These are phyloP conservation scores for Zymoseptoria pseudotritici DNA, from an alignment of 2,329 filamentous ascomycete species.

Conservation along the genomic window DNA sequence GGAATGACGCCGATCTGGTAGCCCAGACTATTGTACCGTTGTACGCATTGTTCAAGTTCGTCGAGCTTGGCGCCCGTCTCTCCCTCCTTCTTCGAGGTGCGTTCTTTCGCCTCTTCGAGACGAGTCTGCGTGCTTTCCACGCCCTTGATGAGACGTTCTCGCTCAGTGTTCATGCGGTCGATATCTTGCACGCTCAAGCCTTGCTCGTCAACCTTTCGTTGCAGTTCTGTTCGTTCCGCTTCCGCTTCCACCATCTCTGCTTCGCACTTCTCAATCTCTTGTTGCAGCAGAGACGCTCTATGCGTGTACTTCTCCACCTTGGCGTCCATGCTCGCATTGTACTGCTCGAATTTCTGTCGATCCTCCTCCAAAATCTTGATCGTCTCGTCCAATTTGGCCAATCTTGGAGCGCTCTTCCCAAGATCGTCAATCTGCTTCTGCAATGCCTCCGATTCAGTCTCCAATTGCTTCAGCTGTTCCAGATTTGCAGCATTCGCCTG, in stretches of 20 bases:
- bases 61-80: slow-evolving; percentile 81
- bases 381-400: slow-evolving; percentile 75
- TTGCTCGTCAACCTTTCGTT: slow-evolving; percentile 81
- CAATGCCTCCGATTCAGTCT: slow-evolving; percentile 75
- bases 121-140: slow-evolving; percentile 69
- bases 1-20: slow-evolving; percentile 93
- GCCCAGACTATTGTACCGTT: slow-evolving; percentile 86
- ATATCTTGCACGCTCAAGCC: slow-evolving; percentile 98
- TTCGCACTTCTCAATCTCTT: slow-evolving; percentile 73
- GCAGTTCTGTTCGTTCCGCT: slow-evolving; percentile 69
- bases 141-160: slow-evolving; percentile 83
- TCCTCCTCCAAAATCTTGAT: slow-evolving; percentile 94
- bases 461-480: slow-evolving; percentile 74
- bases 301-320: slow-evolving; percentile 84
- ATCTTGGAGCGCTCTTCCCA: slow-evolving; percentile 76
- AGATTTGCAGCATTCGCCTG: slow-evolving; percentile 75
- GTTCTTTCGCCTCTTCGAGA: slow-evolving; percentile 77
- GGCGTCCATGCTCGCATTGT: slow-evolving; percentile 75
- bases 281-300: slow-evolving; percentile 72
- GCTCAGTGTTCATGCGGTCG: slow-evolving; percentile 94
- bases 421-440: slow-evolving; percentile 82
- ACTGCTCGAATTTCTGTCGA: slow-evolving; percentile 88
- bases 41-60: slow-evolving; percentile 82
- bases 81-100: slow-evolving; percentile 76
- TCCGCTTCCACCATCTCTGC: slow-evolving; percentile 72